Evolutionary conservation across 805 yeast genomes (phyloP).

Genomic region (Cyberlindnera misumaiensis): DNA sequence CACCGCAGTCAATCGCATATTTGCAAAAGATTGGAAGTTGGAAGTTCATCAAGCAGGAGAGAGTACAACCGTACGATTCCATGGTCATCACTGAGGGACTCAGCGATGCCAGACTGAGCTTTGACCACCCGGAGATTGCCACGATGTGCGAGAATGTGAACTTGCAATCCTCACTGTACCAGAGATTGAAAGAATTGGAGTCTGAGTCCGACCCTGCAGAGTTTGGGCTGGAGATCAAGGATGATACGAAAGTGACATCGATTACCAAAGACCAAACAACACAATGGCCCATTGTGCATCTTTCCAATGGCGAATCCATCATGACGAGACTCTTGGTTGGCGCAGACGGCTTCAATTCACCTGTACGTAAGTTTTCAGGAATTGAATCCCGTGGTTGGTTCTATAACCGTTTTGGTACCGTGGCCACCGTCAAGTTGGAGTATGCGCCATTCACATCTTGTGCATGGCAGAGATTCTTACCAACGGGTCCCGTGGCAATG

Average conservation of each 20-base stretch:
- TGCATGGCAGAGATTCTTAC: constrained; percentile 93
- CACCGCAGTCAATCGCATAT: constrained; percentile 70
- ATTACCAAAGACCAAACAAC: constrained; percentile 36
- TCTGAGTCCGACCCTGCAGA: constrained; percentile 22
- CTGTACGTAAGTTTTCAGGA: constrained; percentile 75
- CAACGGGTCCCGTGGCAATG: constrained; percentile 89
- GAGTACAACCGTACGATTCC: constrained; percentile 74
- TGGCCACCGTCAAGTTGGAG: constrained; percentile 75
- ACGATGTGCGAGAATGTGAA: constrained; percentile 88
- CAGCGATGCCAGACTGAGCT: constrained; percentile 61
- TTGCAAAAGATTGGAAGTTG: constrained; percentile 71
- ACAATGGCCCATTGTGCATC: constrained; percentile 72
- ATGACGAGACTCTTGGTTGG: constrained; percentile 80
- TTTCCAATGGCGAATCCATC: constrained; percentile 57
- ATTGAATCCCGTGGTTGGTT: constrained; percentile 91
- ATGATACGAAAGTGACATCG: constrained; percentile 58
- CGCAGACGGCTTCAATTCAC: constrained; percentile 94
- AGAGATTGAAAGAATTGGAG: constrained; percentile 41
- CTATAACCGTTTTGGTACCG: constrained; percentile 85
- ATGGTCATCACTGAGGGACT: constrained; percentile 83
- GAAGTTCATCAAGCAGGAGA: constrained; percentile 57
- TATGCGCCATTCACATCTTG: constrained; percentile 60
- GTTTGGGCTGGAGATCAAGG: constrained; percentile 39
- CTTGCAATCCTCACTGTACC: constrained; percentile 67
- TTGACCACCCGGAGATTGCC: constrained; percentile 61